Conservation (phyloP, 2,329 filamentous ascomycete species). For the Sporothrix variecibatus region DNA sequence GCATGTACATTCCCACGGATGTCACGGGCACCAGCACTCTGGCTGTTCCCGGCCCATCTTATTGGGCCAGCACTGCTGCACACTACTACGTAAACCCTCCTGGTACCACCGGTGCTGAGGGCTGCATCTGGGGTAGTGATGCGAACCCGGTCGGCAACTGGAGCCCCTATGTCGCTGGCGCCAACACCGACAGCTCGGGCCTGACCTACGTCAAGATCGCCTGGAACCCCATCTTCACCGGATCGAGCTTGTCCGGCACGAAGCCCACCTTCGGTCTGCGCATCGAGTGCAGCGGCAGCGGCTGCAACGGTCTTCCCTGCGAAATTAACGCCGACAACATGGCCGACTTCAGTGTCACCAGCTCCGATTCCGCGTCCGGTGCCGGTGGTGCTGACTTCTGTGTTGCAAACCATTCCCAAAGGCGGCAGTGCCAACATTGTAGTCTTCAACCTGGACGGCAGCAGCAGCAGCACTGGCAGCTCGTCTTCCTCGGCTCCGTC, state of each 20-base stretch:
- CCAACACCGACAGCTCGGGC: slow-evolving; percentile 66
- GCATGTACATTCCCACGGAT: slow-evolving; percentile 79
- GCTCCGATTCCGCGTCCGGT: slow-evolving; percentile 55
- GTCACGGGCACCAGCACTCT: slow-evolving; percentile 60
- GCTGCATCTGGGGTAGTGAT: slow-evolving; percentile 71
- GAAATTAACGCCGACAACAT: slow-evolving; percentile 63
- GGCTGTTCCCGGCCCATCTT: slow-evolving; percentile 68
- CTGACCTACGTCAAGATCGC: slow-evolving; percentile 74
- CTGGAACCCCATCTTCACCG: slow-evolving; percentile 74
- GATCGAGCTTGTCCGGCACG: slow-evolving; percentile 54
- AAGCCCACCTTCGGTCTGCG: slow-evolving; percentile 68
- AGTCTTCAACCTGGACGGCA: slow-evolving; percentile 54
- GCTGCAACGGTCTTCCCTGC: slow-evolving; percentile 75
- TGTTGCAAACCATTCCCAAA: slow-evolving; percentile 69
- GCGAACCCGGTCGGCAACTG: slow-evolving; percentile 70
- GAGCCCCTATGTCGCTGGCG: slow-evolving; percentile 74
- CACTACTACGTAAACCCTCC: slow-evolving; percentile 82
- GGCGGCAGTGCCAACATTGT: slow-evolving; percentile 69
- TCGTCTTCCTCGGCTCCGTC: slow-evolving; percentile 30
- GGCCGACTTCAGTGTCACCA: slow-evolving; percentile 60
- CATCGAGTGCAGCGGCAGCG: slow-evolving; percentile 66
- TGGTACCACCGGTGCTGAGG: slow-evolving; percentile 59
- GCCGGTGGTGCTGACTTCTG: slow-evolving; percentile 72
- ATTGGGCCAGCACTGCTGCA: slow-evolving; percentile 72
- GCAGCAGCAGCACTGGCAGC: slow-evolving; percentile 36